A percentile compares a stretch with the other conserved stretches of the same genome.
Conservation (phyloP, 169 alveolate genomes). For the Eimeria praecox region DNA sequence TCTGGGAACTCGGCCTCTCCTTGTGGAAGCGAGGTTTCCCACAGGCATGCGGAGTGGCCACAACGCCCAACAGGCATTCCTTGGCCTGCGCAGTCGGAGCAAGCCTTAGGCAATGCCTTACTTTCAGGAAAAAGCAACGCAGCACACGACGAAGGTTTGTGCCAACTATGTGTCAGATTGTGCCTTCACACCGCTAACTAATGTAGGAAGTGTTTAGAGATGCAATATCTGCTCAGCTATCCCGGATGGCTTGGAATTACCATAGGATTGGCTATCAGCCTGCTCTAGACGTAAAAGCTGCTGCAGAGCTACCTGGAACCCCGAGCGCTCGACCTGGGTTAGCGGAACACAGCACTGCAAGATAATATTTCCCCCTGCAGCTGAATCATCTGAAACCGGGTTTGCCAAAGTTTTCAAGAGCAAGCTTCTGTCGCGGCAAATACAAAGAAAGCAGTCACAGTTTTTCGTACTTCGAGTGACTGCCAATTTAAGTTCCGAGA, state of each 20-base stretch:
- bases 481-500: not conserved
- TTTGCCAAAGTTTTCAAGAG: not conserved
- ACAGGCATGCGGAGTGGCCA: constrained; percentile 52
- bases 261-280: not conserved
- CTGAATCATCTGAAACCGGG: not conserved
- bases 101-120: not conserved
- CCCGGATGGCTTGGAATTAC: not conserved
- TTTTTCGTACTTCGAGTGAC: not conserved
- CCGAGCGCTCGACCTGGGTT: constrained; percentile 37
- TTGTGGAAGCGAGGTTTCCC: constrained; percentile 13
- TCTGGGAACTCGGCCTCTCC: constrained; percentile 20
- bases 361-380: not conserved
- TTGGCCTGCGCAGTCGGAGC: constrained; percentile 6
- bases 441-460: not conserved
- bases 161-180: not conserved
- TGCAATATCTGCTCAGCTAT: not conserved
- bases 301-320: constrained; percentile 40
- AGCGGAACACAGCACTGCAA: not conserved
- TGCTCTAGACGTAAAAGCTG: constrained; percentile 30
- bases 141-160: not conserved
- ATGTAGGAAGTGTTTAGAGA: not conserved
- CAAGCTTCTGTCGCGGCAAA: not conserved
- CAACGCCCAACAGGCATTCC: not conserved
- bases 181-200: not conserved
- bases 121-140: not conserved